phyloP scores from a whole-genome alignment of 1,284 basidiomycete genomes.

The Wolfiporia cocos region DNA sequence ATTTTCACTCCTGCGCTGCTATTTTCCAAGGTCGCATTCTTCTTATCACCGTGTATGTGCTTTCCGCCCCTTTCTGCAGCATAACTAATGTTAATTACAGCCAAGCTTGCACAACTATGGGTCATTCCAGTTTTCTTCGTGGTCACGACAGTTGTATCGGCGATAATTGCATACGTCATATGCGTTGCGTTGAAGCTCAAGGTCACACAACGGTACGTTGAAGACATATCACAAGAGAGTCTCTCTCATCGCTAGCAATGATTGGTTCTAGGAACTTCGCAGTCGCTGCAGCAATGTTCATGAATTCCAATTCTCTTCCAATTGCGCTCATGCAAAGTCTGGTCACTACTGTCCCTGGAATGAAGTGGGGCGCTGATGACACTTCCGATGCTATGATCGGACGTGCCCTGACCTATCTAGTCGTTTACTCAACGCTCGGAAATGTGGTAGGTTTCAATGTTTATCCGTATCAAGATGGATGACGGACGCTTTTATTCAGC shows the following conservation, averaged over 20 bases:
- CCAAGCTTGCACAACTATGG: conserved; percentile 85
- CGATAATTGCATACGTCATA: conserved; percentile 44
- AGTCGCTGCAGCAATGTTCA: conserved; percentile 82
- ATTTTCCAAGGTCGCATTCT: conserved; percentile 91
- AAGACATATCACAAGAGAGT: too few species aligned
- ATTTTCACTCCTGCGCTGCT: conserved; percentile 90
- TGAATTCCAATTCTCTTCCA: conserved; percentile 92
- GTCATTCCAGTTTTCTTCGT: conserved; percentile 83
- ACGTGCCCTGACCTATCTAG: conserved; percentile 87
- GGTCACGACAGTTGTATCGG: conserved; percentile 63
- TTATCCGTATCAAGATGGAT: conserved; percentile 2
- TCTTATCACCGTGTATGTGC: conserved; percentile 56
- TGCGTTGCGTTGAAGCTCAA: conserved; percentile 48
- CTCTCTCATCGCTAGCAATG: background rate
- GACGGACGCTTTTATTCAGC: conserved; percentile 33
- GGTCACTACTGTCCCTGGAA: conserved; percentile 76
- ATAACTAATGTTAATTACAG: conserved; percentile 23
- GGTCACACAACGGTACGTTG: conserved; percentile 53
- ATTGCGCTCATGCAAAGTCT: conserved; percentile 91
- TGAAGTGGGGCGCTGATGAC: conserved; percentile 83
- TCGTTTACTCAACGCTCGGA: conserved; percentile 88
- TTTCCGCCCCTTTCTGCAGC: too few species aligned
- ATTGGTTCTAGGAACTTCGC: conserved; percentile 60
- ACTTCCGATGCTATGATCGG: conserved; percentile 86
- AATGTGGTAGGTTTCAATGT: conserved; percentile 66